Base-by-base conservation (phyloP, 306 rosid genomes). In the Cicer judaicum region DNA sequence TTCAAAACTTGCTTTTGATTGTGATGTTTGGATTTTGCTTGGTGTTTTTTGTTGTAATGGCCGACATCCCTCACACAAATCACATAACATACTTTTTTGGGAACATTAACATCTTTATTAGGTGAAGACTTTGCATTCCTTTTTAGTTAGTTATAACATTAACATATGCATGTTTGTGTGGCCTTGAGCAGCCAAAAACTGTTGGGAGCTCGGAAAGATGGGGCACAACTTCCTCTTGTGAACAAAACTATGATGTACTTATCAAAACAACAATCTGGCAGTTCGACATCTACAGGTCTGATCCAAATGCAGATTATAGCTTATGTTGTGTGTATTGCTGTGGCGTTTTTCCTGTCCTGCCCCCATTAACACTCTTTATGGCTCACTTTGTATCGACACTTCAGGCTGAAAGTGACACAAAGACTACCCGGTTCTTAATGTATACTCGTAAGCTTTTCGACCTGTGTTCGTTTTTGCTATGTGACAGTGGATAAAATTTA, bases 241-340 rank as follows among this genome's bases (percentile, higher is more conserved):
- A 93, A 93, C 76, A 84, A 87, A 82, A 91, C 96, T 34, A 89
- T 90, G 93, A 91, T 93, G 98, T 88, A 93, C 85, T 73, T 93
- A 40, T 53, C 76, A 49, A 81, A 75, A 78, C 80, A 29, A 9
- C 84, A 81, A n/a, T 75, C 85, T 7, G 56, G 82, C 1, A 50
- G 63, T 53, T 80, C 70, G 55, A 79, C 86, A n/a, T 69, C 83
- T 5, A n/a, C 82, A 76, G 76, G 78, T 85, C 83, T 74, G 84
- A 60, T 78, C 72, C 68, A 12, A 73, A 68, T n/a, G 64, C 83
- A 66, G 74, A 72, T 68, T 71, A 57, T 68, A 14, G 71, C 81
- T 60, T 68, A 64, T 65, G 71, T 69, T 67, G 87, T 53, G 52
- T 74, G 80, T 64, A 29, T 54, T 36, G 67, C 74, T 1, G 67